These are phyloP conservation scores for Pogostemon cablin DNA, from an alignment of 257 asterid species.

Conservation along the genomic window DNA sequence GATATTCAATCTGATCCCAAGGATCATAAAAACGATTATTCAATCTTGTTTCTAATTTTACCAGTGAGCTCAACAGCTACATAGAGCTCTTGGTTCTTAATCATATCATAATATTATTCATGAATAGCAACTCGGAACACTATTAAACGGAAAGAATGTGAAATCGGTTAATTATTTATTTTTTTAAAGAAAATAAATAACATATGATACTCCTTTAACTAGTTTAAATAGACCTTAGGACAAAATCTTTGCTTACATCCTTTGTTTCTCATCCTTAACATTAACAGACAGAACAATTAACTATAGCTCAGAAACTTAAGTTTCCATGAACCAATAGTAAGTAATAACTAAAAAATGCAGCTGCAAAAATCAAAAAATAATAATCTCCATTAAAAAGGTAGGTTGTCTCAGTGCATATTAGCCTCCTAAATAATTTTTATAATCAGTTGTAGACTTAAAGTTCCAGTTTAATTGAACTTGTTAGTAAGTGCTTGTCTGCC, in stretches of 20 bases:
- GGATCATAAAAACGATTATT: slow-evolving; percentile 5
- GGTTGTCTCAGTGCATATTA: slow-evolving; percentile 10
- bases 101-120: not conserved
- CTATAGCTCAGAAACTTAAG: slow-evolving; percentile 15
- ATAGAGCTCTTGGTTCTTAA: slow-evolving; percentile 11
- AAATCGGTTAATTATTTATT: slow-evolving; percentile 14
- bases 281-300: not conserved
- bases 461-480: not conserved
- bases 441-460: not conserved
- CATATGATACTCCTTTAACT: slow-evolving; percentile 8
- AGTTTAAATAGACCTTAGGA: not conserved
- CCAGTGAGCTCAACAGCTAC: slow-evolving; percentile 15
- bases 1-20: slow-evolving; percentile 2
- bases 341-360: not conserved
- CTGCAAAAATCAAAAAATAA: not conserved
- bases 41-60: slow-evolving; percentile 6
- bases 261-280: slow-evolving; percentile 6
- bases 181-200: not conserved
- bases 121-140: not conserved
- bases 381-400: slow-evolving; percentile 3
- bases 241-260: not conserved
- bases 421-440: slow-evolving; percentile 13
- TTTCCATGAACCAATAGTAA: not conserved
- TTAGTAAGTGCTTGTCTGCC: slow-evolving; percentile 3
- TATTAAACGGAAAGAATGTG: slow-evolving; percentile 1